These are phyloP conservation scores for Tolypocladium tropicale DNA, from an alignment of 2,329 filamentous ascomycete genomes.

Conservation along the genomic window DNA sequence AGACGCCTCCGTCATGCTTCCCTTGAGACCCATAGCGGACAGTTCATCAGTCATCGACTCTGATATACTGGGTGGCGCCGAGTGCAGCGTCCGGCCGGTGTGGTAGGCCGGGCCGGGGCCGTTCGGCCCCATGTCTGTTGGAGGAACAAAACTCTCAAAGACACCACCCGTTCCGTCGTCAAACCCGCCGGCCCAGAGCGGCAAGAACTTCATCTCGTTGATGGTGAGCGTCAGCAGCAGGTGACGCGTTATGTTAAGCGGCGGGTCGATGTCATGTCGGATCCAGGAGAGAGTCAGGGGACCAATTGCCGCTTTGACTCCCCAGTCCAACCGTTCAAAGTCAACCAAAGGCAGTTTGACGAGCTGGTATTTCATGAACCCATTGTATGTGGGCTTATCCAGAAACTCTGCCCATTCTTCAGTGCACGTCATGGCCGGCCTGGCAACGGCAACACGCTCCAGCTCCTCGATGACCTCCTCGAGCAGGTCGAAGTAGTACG, in stretches of 20 bases:
- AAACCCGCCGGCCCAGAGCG: conserved; percentile 52
- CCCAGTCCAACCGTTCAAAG: conserved; percentile 10
- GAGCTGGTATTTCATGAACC: not conserved
- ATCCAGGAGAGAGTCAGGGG: conserved; percentile 14
- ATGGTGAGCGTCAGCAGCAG: conserved; percentile 42
- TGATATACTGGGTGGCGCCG: conserved; percentile 20
- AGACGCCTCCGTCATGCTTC: conserved; percentile 22
- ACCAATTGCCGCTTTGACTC: conserved; percentile 10
- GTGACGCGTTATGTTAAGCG: conserved; percentile 28
- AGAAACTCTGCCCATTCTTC: not conserved
- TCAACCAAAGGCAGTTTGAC: conserved; percentile 9
- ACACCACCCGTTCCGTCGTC: conserved; percentile 42
- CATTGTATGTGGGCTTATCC: not conserved
- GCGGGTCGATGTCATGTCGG: conserved; percentile 19
- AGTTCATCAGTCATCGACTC: conserved; percentile 26
- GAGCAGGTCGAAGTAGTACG: not conserved
- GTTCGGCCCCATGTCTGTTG: conserved; percentile 31
- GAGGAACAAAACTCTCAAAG: conserved; percentile 30
- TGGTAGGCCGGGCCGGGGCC: conserved; percentile 37
- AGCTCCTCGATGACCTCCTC: not conserved
- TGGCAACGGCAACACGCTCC: too few relatives aligned
- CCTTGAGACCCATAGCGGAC: conserved; percentile 19
- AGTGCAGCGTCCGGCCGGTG: conserved; percentile 29
- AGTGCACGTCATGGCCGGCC: not conserved
- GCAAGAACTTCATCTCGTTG: conserved; percentile 51